Percentiles rank a stretch among this genome's conserved stretches.
Conservation (phyloP, 1,139 yeast species). For the Suhomyces bolitotheri region DNA sequence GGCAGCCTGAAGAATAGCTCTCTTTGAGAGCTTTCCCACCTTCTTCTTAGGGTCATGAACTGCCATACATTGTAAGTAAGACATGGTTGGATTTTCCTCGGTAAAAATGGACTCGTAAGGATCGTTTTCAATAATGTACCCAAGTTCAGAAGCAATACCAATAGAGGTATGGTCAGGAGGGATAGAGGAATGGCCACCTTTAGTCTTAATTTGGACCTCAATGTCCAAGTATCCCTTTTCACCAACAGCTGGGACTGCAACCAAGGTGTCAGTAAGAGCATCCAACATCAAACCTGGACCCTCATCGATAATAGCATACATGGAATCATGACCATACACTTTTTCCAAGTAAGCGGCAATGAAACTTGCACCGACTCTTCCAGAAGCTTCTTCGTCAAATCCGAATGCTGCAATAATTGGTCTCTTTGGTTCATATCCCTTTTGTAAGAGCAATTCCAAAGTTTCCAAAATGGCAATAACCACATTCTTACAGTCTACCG, state of each 20-base stretch:
- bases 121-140: slow-evolving; percentile 49
- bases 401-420: slow-evolving; percentile 63
- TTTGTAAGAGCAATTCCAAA: slow-evolving; percentile 46
- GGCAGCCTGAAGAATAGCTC: slow-evolving; percentile 30
- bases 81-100: slow-evolving; percentile 50
- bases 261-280: slow-evolving; percentile 29
- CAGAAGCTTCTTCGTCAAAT: slow-evolving; percentile 72
- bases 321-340: slow-evolving; percentile 55
- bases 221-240: slow-evolving; percentile 68
- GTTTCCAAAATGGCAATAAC: slow-evolving; percentile 61
- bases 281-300: slow-evolving; percentile 47
- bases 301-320: slow-evolving; percentile 65
- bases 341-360: slow-evolving; percentile 45
- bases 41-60: slow-evolving; percentile 26
- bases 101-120: slow-evolving; percentile 49
- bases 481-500: slow-evolving; percentile 62
- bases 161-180: slow-evolving; percentile 76
- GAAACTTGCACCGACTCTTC: slow-evolving; percentile 54
- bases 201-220: slow-evolving; percentile 48
- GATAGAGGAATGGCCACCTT: slow-evolving; percentile 75
- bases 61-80: slow-evolving; percentile 50
- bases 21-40: slow-evolving; percentile 16
- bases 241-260: slow-evolving; percentile 51
- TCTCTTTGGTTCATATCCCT: slow-evolving; percentile 53
- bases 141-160: slow-evolving; percentile 62